phyloP scores from a whole-genome alignment of 2,329 filamentous ascomycete genomes.

The Ophiostoma quercus region DNA sequence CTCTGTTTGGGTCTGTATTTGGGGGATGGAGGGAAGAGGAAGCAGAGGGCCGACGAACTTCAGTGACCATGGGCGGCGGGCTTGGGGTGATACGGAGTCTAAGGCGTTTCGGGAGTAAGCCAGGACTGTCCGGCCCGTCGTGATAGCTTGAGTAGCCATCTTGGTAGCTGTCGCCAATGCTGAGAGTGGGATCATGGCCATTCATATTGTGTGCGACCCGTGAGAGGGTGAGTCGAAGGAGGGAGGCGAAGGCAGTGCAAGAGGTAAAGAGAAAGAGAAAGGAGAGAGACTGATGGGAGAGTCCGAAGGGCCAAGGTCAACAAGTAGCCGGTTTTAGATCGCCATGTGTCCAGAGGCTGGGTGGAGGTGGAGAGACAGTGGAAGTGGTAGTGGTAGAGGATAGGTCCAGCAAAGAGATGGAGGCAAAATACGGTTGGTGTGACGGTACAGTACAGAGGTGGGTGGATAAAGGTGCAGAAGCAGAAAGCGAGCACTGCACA shows the following conservation, averaged over 20 bases:
- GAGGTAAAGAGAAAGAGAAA: background rate
- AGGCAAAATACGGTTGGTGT: background rate
- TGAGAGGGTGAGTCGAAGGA: background rate
- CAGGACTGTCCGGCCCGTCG: constrained; percentile 37
- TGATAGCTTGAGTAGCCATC: background rate
- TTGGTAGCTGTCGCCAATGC: constrained; percentile 30
- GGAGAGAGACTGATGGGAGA: background rate
- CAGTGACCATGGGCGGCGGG: constrained; percentile 44
- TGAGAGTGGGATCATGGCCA: constrained; percentile 44
- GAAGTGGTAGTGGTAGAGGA: background rate
- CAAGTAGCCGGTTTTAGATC: background rate
- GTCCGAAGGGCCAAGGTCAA: background rate
- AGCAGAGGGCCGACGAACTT: constrained; percentile 39
- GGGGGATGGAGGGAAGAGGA: constrained; percentile 32
- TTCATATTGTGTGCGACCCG: constrained; percentile 36
- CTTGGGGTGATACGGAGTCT: constrained; percentile 48
- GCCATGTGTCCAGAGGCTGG: background rate
- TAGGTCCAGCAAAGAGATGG: background rate
- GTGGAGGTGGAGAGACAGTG: background rate
- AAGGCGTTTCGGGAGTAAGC: constrained; percentile 35
- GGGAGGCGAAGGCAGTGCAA: background rate
- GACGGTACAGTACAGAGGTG: background rate
- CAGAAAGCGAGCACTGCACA: background rate
- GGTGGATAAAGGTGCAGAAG: background rate
- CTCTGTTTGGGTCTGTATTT: constrained; percentile 29